These are phyloP conservation scores for Meyerozyma carpophila DNA, from an alignment of 1,139 yeast species.

Conservation along the genomic window DNA sequence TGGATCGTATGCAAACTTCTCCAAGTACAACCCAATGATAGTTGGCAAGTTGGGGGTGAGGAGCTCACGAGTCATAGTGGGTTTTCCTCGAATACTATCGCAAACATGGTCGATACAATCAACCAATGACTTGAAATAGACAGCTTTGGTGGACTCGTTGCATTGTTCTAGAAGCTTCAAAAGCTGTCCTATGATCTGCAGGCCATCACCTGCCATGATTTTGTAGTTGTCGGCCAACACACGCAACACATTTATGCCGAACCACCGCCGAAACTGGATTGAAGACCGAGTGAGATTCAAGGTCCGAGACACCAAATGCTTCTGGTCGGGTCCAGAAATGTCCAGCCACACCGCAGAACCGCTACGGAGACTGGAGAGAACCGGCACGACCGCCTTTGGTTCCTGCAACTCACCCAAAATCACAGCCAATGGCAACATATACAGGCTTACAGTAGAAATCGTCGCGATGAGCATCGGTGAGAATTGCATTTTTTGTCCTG, in stretches of 20 bases:
- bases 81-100: conserved; percentile 65
- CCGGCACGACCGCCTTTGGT: conserved; percentile 32
- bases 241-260: conserved; percentile 52
- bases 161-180: conserved; percentile 52
- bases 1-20: conserved; percentile 35
- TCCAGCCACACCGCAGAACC: conserved; percentile 28
- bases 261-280: conserved; percentile 51
- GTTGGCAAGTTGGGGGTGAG: conserved; percentile 73
- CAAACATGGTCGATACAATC: conserved; percentile 47
- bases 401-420: conserved; percentile 32
- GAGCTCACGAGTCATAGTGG: conserved; percentile 77
- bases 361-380: conserved; percentile 24
- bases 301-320: conserved; percentile 52
- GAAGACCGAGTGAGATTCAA: conserved; percentile 50
- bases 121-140: conserved; percentile 43
- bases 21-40: conserved; percentile 53
- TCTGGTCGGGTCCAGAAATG: conserved; percentile 47
- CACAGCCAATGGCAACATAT: conserved; percentile 22
- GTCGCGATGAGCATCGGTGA: neutral
- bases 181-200: conserved; percentile 49
- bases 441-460: neutral
- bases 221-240: conserved; percentile 49
- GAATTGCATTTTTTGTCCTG: neutral
- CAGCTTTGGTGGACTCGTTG: conserved; percentile 34
- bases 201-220: conserved; percentile 56